These are phyloP conservation scores for Crithidia expoeki DNA, from an alignment of 208 protist species.

Conservation along the genomic window DNA sequence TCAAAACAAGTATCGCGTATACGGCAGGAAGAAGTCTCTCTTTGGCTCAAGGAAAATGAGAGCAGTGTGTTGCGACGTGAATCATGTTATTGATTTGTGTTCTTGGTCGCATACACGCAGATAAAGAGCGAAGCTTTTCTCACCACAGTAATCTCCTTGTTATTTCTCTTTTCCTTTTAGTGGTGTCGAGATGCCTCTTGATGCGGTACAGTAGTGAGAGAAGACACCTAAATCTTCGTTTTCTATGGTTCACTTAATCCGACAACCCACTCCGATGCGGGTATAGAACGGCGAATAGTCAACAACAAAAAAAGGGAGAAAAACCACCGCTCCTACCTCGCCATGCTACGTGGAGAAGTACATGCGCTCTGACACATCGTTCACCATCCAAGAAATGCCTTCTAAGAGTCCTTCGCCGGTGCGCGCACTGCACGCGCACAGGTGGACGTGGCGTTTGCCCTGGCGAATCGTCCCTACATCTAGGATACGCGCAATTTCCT, in stretches of 20 bases:
- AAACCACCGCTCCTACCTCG: not conserved
- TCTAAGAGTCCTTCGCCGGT: constrained; percentile 95
- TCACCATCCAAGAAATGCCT: constrained; percentile 98
- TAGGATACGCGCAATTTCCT: constrained; percentile 69
- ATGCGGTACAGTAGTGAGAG: not conserved
- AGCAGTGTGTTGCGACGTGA: no score
- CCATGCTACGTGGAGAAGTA: constrained; percentile 71
- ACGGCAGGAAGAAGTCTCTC: no score
- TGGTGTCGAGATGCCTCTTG: not conserved
- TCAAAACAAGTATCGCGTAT: no score
- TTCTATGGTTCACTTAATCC: no score
- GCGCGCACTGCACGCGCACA: constrained; percentile 96
- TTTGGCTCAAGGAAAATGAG: no score
- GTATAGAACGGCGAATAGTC: no score
- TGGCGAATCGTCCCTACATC: constrained; percentile 84
- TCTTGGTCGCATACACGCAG: no score
- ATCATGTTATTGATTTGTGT: no score
- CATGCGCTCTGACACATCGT: constrained; percentile 95
- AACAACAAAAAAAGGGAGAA: no score
- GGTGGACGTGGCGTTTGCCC: constrained; percentile 92
- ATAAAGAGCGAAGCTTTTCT: no score
- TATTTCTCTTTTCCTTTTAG: not conserved
- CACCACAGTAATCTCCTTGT: not conserved
- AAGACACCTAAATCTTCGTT: not conserved
- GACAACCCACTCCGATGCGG: no score